Evolutionary conservation across 2,329 filamentous ascomycete species (phyloP), one percentile per base, ranked within the genome.

Genomic region (Cytospora schulzeri): DNA sequence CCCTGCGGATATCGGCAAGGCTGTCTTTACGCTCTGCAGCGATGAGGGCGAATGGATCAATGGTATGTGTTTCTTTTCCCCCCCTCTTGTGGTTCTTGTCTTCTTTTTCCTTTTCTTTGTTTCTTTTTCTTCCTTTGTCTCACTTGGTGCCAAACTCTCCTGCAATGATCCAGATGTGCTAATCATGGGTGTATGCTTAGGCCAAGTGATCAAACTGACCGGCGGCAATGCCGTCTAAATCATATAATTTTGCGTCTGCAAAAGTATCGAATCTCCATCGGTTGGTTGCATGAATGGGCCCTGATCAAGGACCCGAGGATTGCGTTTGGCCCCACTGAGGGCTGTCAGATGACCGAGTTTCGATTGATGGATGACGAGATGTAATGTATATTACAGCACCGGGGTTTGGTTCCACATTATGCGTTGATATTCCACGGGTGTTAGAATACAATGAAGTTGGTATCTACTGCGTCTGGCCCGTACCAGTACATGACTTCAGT

Each of bases 21-120:
- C 82, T 38, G 83, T 87, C 60, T 81, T 80, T 66, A 80, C 83
- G 70, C 74, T 88, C 51, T 80, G 84, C 68, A 83, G 81, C 69
- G 78, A 81, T 8, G 86, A 87, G 71, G 83, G 83, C 63, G 85
- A 87, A 75, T 88, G 86, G 86, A 85, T 88, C 72, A 88, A 88
- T 72, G 86, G 85, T 86, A 68, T 73, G 22, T 52, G 41, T 38
- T 11, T 26, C 22, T 38, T 28, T 57, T 5, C 24, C 28, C 24
- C 22, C 45, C 28, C 53, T 5, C 24, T 22, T 35, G 3, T 17
- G 57, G 48, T 28, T 53, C 17, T 12, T 48, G 48, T 17, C 60
- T 48, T n/a, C n/a, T 33, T 38, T 66, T 50, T 26, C 22, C 45
- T 28, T 57, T 5, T 29, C 28, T 35, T 3, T 17, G 57, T 53